A percentile compares a stretch with the other conserved stretches of the same genome.
Evolutionary conservation across 495 filamentous ascomycete species (phyloP).

Genomic region (Aspergillus bertholletiae): DNA sequence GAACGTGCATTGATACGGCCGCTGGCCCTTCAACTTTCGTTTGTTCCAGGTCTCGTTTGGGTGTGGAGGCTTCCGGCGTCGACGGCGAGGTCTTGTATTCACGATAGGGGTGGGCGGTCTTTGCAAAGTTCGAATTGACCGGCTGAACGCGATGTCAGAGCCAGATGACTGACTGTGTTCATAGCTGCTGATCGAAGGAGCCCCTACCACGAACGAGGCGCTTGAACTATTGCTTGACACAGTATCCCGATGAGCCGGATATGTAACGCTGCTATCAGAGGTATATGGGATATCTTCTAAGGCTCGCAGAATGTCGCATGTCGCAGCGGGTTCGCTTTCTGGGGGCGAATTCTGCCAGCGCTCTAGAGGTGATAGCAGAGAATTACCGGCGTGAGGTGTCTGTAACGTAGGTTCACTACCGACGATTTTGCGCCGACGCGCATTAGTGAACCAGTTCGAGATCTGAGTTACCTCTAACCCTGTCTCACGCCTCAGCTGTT

Average conservation of each 20-base stretch:
- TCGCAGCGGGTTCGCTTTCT: conserved; percentile 69
- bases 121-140: neutral
- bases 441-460: conserved; percentile 26
- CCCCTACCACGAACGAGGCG: conserved; percentile 9
- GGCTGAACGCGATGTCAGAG: conserved; percentile 6
- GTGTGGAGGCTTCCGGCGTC: conserved; percentile 4
- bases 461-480: conserved; percentile 19
- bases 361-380: conserved; percentile 52
- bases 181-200: conserved; percentile 12
- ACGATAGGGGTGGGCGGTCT: conserved; percentile 10
- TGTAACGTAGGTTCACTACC: neutral
- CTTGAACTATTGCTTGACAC: conserved; percentile 13
- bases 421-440: conserved; percentile 16
- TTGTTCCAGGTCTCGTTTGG: neutral
- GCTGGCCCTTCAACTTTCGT: neutral
- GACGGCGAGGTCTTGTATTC: neutral
- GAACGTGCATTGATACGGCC: conserved; percentile 64
- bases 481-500: conserved; percentile 10
- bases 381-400: neutral
- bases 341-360: conserved; percentile 72
- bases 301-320: conserved; percentile 66
- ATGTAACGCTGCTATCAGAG: neutral
- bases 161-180: conserved; percentile 15
- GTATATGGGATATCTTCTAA: conserved; percentile 24
- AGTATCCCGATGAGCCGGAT: neutral